Percentiles rank a stretch among this genome's conserved stretches.
These are phyloP conservation scores for Tremellales sp. DNA, from an alignment of 1,284 basidiomycete species.

Conservation along the genomic window DNA sequence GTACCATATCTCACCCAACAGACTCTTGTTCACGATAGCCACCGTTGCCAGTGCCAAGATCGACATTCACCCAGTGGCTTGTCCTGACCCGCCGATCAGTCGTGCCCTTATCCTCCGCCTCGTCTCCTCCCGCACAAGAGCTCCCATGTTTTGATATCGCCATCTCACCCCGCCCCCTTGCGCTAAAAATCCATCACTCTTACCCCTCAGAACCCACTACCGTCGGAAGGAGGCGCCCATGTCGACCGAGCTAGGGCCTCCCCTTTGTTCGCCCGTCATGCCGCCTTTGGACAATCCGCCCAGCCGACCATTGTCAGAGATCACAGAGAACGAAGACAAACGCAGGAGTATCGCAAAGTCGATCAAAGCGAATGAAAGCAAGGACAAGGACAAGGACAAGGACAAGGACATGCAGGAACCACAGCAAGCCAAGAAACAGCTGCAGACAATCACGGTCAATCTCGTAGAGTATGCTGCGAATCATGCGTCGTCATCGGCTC, in stretches of 20 bases:
- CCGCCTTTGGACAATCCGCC: conserved; percentile 1
- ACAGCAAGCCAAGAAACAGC: conserved; percentile 15
- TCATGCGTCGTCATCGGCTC: conserved; percentile 2
- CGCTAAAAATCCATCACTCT: too few relatives aligned
- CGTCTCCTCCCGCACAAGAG: too few relatives aligned
- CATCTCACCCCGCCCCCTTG: background rate
- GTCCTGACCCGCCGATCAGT: too few relatives aligned
- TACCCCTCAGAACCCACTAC: too few relatives aligned
- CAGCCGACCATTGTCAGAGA: conserved; percentile 30
- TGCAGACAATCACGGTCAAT: conserved; percentile 44
- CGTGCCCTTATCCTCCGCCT: too few relatives aligned
- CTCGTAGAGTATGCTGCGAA: conserved; percentile 35
- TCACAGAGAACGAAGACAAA: conserved; percentile 25
- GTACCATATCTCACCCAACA: background rate
- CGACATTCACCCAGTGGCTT: too few relatives aligned
- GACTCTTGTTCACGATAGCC: too few relatives aligned
- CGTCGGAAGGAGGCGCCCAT: too few relatives aligned
- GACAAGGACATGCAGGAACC: conserved; percentile 30
- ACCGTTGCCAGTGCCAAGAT: too few relatives aligned
- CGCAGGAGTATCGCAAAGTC: background rate
- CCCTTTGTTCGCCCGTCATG: too few relatives aligned
- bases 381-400: conserved; percentile 6
- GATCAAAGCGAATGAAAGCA: conserved; percentile 1
- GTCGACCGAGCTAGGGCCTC: background rate
- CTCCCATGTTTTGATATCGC: background rate